Evolutionary conservation across 768 basidiomycete genomes (phyloP), one percentile per base, ranked within the genome.

Genomic region (Vishniacozyma victoriae): DNA sequence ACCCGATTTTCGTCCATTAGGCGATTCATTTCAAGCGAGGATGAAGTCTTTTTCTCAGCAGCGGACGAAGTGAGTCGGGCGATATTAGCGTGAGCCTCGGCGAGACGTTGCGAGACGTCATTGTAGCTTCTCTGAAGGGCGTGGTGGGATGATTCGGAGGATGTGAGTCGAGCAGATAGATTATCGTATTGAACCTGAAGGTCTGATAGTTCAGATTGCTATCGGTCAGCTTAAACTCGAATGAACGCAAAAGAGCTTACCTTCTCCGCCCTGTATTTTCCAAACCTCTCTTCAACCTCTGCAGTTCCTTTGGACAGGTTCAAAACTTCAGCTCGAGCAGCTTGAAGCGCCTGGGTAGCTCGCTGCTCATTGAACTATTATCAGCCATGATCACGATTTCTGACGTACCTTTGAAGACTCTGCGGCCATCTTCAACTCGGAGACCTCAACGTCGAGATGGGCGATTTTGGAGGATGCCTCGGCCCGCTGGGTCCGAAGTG

Each of bases 301-400:
- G 76, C 74, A 43, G 91, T 79, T 60, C 91, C 87, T 15, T 75
- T 70, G 55, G 79, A 81, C 19, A 80, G 75, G 39, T 87, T 85
- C 47, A 86, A 79, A 14, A 80, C 79, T 72, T 95, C 90, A 0
- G 80, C 76, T 70, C 84, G 82, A 3, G 87, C 77, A 3, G 90
- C 80, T 51, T 83, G 72, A 5, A 92, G 75, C 72, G 92, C 87
- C 72, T 91, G 87, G 4, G 82, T 77, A 13, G 87, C 77, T 1
- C 87, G 82, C 49, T 91, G 85, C 50, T 91, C 70, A 72, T 87
- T 89, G 78, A 91, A 93, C 85, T 92, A 67, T 9, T 41, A 41
- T 45, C 56, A 50, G 33, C 41, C n/a, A n/a, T n/a, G n/a, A 33
- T 33, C 29, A 9, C 29, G 29, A 33, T 56, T 33, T 29, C 39